These are phyloP conservation scores for Celoporthe dispersa DNA, from an alignment of 2,329 filamentous ascomycete species.

Conservation along the genomic window DNA sequence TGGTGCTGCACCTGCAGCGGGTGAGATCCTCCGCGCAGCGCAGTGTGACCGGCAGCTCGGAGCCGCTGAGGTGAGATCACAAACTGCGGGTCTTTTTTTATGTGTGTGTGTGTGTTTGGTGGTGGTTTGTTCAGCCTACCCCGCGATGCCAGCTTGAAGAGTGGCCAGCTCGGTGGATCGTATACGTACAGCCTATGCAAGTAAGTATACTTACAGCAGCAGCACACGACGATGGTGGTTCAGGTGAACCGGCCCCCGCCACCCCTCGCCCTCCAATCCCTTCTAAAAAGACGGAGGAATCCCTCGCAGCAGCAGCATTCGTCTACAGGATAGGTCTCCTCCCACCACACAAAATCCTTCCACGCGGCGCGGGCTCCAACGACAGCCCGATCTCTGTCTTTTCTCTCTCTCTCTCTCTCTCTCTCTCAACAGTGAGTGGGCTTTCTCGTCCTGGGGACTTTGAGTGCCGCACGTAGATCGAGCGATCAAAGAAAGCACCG, in stretches of 20 bases:
- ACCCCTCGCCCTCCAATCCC: no score
- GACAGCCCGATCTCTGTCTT: neutral
- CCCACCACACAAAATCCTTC: neutral
- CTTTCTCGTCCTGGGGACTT: neutral
- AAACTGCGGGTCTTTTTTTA: neutral
- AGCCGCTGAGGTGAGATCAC: conserved; percentile 2
- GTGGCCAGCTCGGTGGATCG: neutral
- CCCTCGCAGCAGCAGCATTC: neutral
- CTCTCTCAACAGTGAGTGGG: neutral
- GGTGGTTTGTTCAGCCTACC: neutral
- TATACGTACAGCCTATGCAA: neutral
- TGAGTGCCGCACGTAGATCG: no score
- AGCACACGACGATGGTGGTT: neutral
- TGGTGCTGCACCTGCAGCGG: neutral
- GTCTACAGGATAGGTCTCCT: neutral
- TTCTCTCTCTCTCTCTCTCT: no score
- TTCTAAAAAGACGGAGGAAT: neutral
- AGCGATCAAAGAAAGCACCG: no score
- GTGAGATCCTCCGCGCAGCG: neutral
- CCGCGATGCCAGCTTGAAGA: neutral
- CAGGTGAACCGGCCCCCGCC: neutral
- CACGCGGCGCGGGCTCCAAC: neutral
- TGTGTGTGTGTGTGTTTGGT: no score
- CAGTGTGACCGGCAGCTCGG: neutral
- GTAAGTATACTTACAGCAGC: neutral